phyloP scores from a whole-genome alignment of 768 basidiomycete species.

The Leccinum longicurvipes region DNA sequence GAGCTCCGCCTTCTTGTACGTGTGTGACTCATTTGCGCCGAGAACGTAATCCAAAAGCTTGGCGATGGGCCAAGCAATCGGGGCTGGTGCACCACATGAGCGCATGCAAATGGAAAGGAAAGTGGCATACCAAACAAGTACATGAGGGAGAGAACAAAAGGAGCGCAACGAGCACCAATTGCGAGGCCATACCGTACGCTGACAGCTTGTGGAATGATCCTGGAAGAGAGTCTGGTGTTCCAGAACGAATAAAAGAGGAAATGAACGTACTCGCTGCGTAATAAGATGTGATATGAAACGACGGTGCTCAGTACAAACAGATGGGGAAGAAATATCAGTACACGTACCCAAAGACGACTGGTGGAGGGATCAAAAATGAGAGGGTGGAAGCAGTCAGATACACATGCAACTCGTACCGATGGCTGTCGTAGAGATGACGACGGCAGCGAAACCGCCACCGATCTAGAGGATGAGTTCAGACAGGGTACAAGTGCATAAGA shows the following conservation, averaged over 20 bases:
- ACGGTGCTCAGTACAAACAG: not conserved
- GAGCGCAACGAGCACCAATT: conserved; percentile 76
- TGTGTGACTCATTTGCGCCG: conserved; percentile 66
- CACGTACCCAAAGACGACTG: conserved; percentile 80
- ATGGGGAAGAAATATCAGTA: not conserved
- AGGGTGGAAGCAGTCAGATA: not conserved
- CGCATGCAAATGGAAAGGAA: not conserved
- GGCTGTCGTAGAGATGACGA: conserved; percentile 70
- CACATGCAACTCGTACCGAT: conserved; percentile 35
- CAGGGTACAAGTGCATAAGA: conserved; percentile 54
- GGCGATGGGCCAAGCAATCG: conserved; percentile 70
- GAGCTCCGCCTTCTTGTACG: conserved; percentile 81
- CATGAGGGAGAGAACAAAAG: conserved; percentile 73
- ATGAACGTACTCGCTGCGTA: conserved; percentile 36
- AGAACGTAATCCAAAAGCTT: conserved; percentile 78
- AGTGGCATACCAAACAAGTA: conserved; percentile 44
- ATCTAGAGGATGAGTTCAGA: conserved; percentile 36
- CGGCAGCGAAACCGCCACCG: conserved; percentile 72
- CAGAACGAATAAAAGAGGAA: not conserved
- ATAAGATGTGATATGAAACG: not conserved
- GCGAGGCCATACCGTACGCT: conserved; percentile 75
- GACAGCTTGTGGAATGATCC: conserved; percentile 71
- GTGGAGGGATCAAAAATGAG: not conserved
- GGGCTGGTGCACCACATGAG: conserved; percentile 39
- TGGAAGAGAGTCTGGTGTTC: conserved; percentile 20